Base-by-base conservation (phyloP, 441 rosid species). In the Pelargonium cotyledonis region DNA sequence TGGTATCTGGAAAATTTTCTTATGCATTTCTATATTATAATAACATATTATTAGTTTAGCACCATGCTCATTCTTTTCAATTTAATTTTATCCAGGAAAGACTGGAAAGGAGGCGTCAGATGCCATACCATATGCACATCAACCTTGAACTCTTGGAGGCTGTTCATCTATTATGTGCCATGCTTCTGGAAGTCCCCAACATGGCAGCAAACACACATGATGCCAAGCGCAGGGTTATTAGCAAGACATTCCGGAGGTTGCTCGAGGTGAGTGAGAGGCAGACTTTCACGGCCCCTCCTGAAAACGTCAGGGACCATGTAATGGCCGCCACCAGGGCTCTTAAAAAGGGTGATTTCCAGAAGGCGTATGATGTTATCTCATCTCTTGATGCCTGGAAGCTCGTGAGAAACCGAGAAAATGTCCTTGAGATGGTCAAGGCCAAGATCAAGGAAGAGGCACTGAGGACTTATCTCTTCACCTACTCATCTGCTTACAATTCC, bases 51-150 rank as follows among this genome's bases (percentile, higher is more conserved):
- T 51, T n/a, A 6, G 58, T 0, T 51, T 15, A 0, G n/a, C 1
- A 4, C 7, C 58, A 0, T 4, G 57, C 5, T 49, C 18, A 49
- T n/a, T 49, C 6, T 49, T 49, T 12, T 49, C 18, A 49, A 49
- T 15, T 6, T 49, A 49, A 49, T 53, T 53, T 49, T 49, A 3
- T 49, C 18, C 82, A 88, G 96, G 96, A 89, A 73, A 85, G 93
- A 70, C 26, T 86, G 78, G 96, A 88, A 66, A 85, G 91, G 77
- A 85, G 89, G 72, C 83, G 89, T 16, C 93, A 89, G 72, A 86
- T 89, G 96, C 96, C 92, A 41, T 88, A 88, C 68, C 96, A 88
- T 76, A 86, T 89, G 96, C 93, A 89, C 85, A 88, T 89, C 64
- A 89, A 88, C 78, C 91, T 89, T n/a, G 96, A 89, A 80, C 88